Percentiles rank a stretch among this genome's conserved stretches.
These are phyloP conservation scores for Coprinopsis strossmayeri DNA, from an alignment of 768 basidiomycete genomes.

Conservation along the genomic window DNA sequence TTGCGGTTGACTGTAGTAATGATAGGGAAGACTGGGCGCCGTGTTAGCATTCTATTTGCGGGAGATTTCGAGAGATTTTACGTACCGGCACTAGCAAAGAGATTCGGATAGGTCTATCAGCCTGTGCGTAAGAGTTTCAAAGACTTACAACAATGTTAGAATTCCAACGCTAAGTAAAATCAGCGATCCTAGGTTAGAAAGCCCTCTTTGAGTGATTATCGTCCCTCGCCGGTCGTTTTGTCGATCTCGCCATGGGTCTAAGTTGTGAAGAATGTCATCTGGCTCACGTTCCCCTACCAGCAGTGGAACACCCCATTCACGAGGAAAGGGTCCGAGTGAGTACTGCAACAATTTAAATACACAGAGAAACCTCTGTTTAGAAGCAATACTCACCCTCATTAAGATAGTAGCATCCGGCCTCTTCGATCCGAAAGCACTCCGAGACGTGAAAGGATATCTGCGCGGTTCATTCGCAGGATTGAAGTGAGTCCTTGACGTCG, in stretches of 20 bases:
- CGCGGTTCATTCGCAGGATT: not conserved
- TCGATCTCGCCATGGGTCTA: slow-evolving; percentile 47
- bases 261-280: slow-evolving; percentile 59
- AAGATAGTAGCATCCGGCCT: not conserved
- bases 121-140: too few species aligned
- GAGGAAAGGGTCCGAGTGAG: slow-evolving; percentile 34
- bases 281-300: slow-evolving; percentile 38
- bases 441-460: not conserved
- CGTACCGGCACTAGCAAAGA: too few species aligned
- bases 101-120: too few species aligned
- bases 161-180: slow-evolving; percentile 40
- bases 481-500: not conserved
- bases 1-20: too few species aligned
- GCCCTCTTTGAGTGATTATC: slow-evolving; percentile 52
- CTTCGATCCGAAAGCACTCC: not conserved
- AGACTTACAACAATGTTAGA: slow-evolving; percentile 47
- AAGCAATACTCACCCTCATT: not conserved
- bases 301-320: slow-evolving; percentile 39
- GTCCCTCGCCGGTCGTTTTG: slow-evolving; percentile 47
- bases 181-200: slow-evolving; percentile 62
- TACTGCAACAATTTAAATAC: slow-evolving; percentile 18
- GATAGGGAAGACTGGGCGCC: too few species aligned
- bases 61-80: too few species aligned
- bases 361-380: not conserved
- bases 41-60: too few species aligned